These are phyloP conservation scores for Peterozyma toletana DNA, from an alignment of 805 yeast genomes.

Conservation along the genomic window DNA sequence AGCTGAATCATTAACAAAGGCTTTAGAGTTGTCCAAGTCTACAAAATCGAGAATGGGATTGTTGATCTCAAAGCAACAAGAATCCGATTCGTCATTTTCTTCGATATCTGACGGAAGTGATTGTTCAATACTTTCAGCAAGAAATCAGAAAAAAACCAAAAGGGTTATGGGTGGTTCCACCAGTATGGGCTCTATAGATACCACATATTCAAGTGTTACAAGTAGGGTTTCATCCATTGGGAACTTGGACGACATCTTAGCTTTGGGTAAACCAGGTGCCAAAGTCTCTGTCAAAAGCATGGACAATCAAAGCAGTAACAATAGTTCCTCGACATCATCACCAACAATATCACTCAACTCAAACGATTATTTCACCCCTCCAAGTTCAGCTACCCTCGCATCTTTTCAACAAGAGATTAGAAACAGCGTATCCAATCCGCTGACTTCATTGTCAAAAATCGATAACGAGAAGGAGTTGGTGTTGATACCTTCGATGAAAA, in stretches of 20 bases:
- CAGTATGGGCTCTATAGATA: conserved; percentile 5
- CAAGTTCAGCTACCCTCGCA: conserved; percentile 3
- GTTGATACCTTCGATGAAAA: conserved; percentile 1
- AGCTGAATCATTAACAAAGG: conserved; percentile 7
- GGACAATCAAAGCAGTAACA: no score
- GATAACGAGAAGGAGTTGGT: not conserved
- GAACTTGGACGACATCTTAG: conserved; percentile 2
- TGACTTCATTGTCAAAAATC: not conserved
- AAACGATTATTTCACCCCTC: conserved; percentile 7
- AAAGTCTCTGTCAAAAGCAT: not conserved
- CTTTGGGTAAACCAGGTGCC: conserved; percentile 7
- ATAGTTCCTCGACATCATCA: not conserved
- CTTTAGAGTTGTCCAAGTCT: conserved; percentile 6
- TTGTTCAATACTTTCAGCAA: not conserved
- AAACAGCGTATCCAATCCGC: not conserved
- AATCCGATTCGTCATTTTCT: not conserved
- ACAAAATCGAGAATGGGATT: not conserved
- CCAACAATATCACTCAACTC: not conserved
- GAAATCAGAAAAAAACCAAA: not conserved
- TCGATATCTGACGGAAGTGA: not conserved
- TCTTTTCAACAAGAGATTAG: not conserved
- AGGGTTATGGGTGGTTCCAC: no score
- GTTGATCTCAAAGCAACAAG: conserved; percentile 6
- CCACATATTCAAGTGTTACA: conserved; percentile 4
- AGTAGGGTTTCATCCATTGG: no score